Conservation (phyloP, 2,329 filamentous ascomycete genomes). For the Scedosporium minutisporum region DNA sequence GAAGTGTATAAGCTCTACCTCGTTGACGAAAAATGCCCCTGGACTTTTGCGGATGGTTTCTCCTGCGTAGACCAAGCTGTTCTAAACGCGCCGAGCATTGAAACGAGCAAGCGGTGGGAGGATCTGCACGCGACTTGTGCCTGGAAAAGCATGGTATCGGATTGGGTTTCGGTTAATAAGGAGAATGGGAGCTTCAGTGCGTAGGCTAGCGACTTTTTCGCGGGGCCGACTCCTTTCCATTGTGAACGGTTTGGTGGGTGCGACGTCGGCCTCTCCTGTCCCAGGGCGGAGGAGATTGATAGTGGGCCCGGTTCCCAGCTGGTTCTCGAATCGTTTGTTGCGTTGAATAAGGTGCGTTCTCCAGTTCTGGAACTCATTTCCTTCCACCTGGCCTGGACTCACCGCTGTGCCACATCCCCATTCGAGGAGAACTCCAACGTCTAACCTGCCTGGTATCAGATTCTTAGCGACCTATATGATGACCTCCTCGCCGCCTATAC, state of each 20-base stretch:
- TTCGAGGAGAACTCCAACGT: too few relatives aligned
- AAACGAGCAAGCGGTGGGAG: background rate
- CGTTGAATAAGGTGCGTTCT: too few relatives aligned
- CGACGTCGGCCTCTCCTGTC: too few relatives aligned
- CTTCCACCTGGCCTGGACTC: too few relatives aligned
- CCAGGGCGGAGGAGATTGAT: too few relatives aligned
- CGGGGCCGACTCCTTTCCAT: background rate
- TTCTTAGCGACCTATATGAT: too few relatives aligned
- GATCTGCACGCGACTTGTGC: background rate
- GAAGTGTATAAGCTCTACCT: background rate
- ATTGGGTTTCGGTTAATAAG: background rate
- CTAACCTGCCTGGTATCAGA: too few relatives aligned
- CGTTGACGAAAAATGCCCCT: background rate
- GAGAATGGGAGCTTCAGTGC: background rate
- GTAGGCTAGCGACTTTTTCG: background rate
- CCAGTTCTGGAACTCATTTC: too few relatives aligned
- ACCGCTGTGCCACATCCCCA: too few relatives aligned
- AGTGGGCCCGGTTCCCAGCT: too few relatives aligned
- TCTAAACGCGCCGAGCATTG: background rate
- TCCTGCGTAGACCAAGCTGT: background rate
- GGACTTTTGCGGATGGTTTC: background rate
- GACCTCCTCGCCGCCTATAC: too few relatives aligned
- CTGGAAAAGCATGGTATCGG: background rate
- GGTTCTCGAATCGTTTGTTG: too few relatives aligned
- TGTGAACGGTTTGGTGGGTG: background rate